Percentiles rank a stretch among this genome's conserved stretches.
Conservation (phyloP, 352 stramenopile genomes). For the Lagenidium sp. region DNA sequence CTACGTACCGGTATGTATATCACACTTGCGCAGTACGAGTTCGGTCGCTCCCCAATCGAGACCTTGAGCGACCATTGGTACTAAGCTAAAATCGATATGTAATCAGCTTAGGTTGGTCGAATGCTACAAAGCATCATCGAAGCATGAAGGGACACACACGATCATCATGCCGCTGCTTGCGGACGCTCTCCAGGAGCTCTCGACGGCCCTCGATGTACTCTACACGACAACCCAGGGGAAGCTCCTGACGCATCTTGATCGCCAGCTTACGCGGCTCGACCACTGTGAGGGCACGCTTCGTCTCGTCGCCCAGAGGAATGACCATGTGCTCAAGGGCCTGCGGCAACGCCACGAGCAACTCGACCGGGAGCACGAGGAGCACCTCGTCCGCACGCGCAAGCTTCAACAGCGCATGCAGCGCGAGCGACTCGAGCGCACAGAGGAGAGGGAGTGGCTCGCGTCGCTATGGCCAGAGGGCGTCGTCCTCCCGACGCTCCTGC, state of each 20-base stretch:
- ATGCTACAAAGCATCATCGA: too few species aligned
- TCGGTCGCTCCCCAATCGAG: too few species aligned
- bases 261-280: constrained; percentile 5
- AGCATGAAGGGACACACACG: constrained; percentile 15
- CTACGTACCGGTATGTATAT: too few species aligned
- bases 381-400: constrained; percentile 12
- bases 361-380: constrained; percentile 9
- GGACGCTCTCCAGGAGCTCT: constrained; percentile 6
- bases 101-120: background rate
- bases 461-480: constrained; percentile 49
- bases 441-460: constrained; percentile 58
- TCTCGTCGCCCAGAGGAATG: constrained; percentile 2
- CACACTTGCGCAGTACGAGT: too few species aligned
- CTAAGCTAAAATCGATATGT: background rate
- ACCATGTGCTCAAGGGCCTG: background rate
- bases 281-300: constrained; percentile 10
- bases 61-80: too few species aligned
- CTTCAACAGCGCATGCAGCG: constrained; percentile 15
- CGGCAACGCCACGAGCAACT: constrained; percentile 2
- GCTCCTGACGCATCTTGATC: constrained; percentile 1
- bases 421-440: constrained; percentile 33
- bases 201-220: constrained; percentile 6
- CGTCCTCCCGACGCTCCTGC: constrained; percentile 48
- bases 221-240: constrained; percentile 6
- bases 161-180: constrained; percentile 8